These are phyloP conservation scores for Kwoniella newhampshirensis DNA, from an alignment of 768 basidiomycete species.

Conservation along the genomic window DNA sequence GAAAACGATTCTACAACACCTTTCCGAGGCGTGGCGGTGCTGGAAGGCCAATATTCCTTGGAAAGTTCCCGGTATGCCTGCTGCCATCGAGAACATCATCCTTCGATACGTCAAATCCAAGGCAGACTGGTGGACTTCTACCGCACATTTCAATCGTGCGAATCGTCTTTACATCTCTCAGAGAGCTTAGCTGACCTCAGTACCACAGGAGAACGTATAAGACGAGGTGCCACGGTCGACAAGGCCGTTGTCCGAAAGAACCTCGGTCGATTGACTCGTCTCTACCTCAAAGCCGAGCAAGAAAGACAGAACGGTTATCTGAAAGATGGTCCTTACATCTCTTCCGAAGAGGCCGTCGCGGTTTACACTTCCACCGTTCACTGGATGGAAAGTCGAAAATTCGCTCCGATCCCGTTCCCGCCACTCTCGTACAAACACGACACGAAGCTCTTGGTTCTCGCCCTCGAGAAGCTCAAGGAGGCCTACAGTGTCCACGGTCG, in stretches of 20 bases:
- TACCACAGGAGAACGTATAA: constrained; percentile 77
- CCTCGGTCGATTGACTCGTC: constrained; percentile 90
- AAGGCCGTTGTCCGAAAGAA: constrained; percentile 99
- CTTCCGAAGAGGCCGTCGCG: constrained; percentile 96
- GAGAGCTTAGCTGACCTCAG: constrained; percentile 50
- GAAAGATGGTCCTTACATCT: constrained; percentile 98
- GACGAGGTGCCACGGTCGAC: constrained; percentile 62
- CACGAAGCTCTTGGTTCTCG: constrained; percentile 92
- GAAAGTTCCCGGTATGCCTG: constrained; percentile 98
- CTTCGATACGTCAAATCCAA: constrained; percentile 98
- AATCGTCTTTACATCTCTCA: constrained; percentile 59
- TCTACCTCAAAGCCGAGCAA: constrained; percentile 98
- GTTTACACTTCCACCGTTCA: constrained; percentile 98
- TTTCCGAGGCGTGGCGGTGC: constrained; percentile 98
- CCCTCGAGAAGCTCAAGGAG: constrained; percentile 96
- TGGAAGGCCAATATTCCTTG: constrained; percentile 76
- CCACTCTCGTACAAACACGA: constrained; percentile 99
- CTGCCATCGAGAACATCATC: constrained; percentile 98
- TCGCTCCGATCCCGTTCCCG: constrained; percentile 97
- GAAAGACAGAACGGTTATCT: constrained; percentile 98
- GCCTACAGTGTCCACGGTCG: constrained; percentile 98
- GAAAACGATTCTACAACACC: constrained; percentile 97
- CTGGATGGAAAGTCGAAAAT: constrained; percentile 97
- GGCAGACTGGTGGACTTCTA: constrained; percentile 99
- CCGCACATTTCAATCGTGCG: constrained; percentile 85